These are phyloP conservation scores for Aureobasidium sp. DNA, from an alignment of 2,329 filamentous ascomycete species.

Conservation along the genomic window DNA sequence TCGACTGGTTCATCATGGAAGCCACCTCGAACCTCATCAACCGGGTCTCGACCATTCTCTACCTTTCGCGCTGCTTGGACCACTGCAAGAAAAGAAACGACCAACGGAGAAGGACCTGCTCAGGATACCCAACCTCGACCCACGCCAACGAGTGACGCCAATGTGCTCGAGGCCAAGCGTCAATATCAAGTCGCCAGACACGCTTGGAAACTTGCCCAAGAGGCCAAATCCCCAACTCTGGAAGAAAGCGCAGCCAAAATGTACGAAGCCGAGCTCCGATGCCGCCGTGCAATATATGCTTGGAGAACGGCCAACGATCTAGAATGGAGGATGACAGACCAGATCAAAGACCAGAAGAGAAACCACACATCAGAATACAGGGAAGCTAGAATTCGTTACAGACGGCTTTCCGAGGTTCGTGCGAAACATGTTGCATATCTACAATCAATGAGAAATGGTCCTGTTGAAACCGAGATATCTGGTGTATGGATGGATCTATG, in stretches of 20 bases:
- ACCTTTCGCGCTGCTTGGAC: neutral
- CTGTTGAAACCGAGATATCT: neutral
- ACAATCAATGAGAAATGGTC: neutral
- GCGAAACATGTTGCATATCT: neutral
- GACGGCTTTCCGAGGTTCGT: neutral
- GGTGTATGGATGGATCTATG: neutral
- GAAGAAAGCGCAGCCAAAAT: neutral
- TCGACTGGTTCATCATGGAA: neutral
- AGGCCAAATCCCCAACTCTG: neutral
- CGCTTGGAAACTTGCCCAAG: neutral
- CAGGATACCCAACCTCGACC: neutral
- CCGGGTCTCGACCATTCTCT: neutral
- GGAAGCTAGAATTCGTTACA: rapidly evolving
- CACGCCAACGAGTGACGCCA: neutral
- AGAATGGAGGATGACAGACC: too few relatives aligned
- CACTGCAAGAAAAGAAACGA: neutral
- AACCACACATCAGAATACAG: neutral
- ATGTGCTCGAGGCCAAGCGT: neutral
- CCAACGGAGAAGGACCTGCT: neutral
- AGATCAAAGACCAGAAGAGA: rapidly evolving
- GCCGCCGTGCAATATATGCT: neutral
- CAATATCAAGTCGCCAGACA: neutral
- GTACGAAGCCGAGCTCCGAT: neutral
- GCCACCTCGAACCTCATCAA: neutral
- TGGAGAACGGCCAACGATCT: neutral